Base-by-base conservation (phyloP, 768 basidiomycete genomes). In the Termitomyces titanicus region DNA sequence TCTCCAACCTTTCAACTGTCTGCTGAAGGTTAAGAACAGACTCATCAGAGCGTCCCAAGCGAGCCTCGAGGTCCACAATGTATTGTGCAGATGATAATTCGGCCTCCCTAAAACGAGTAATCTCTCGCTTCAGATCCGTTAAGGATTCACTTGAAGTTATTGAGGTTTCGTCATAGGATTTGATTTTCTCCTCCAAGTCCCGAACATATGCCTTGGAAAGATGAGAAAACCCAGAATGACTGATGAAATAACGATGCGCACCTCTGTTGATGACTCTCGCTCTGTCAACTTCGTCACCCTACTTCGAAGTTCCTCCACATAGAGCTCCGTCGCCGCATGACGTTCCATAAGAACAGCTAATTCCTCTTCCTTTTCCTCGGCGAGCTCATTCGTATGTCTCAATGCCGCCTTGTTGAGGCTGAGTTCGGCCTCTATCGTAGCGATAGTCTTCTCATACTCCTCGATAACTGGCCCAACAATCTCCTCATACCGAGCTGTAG, bases 361-460 rank as follows among this genome's bases (percentile, higher is more conserved):
- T 62, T 94, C 88, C 3, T 86, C 86, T 66, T 94, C 93, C 69
- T 93, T 94, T 72, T 97, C 94, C 59, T 92, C 88, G 43, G 92
- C 86, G 71, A 97, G 78, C 63, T 95, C 92, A 68, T 97, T 96
- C 50, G 96, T 93, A 64, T 94, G 88, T 48, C 89, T 75, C 67
- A 97, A 74, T 18, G 94, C 92, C 1, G 91, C 92, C 47, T 89
- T 80, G 62, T 94, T 94, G 53, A 95, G 76, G 61, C 82, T 90
- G 51, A 97, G 78, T 70, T 96, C 94, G 0, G 90, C 91, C 70
- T 99, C 97, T 80, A 99, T 89, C 2, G 93, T 88, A 39, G 85
- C 82, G 61, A 98, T 96, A 1, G 94, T 93, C 78, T 96, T 94
- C 77, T 99, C 96, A 71, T 99, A 99, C 73, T 98, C 94, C 72